phyloP scores from a whole-genome alignment of 2,329 filamentous ascomycete genomes.

The Talaromyces sp. region DNA sequence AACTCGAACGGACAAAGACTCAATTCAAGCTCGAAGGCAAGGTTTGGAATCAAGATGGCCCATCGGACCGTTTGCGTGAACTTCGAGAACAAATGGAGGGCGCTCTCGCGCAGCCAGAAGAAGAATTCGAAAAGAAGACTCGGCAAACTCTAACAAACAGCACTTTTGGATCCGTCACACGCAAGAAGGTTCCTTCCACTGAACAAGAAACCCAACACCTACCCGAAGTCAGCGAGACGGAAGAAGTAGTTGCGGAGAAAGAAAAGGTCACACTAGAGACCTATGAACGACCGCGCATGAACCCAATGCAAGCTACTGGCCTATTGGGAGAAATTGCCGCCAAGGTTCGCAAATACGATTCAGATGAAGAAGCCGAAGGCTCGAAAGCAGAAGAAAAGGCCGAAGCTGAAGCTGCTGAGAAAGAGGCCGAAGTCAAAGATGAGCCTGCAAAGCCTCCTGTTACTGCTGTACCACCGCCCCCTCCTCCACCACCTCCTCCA shows the following conservation, averaged over 20 bases:
- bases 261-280: conserved; percentile 72
- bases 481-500: conserved; percentile 22
- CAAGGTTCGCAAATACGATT: conserved; percentile 73
- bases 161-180: conserved; percentile 69
- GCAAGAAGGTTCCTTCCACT: conserved; percentile 50
- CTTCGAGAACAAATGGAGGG: conserved; percentile 93
- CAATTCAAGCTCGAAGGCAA: conserved; percentile 96
- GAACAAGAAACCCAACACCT: conserved; percentile 48
- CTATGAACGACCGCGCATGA: conserved; percentile 60
- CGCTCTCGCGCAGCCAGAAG: conserved; percentile 51
- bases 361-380: conserved; percentile 59
- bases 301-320: conserved; percentile 62
- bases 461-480: conserved; percentile 19
- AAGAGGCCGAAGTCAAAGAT: conserved; percentile 41
- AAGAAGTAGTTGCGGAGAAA: conserved; percentile 49
- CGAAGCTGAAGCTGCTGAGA: conserved; percentile 51
- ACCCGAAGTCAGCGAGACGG: conserved; percentile 46
- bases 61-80: conserved; percentile 87
- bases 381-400: conserved; percentile 18
- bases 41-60: conserved; percentile 81
- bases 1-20: conserved; percentile 94
- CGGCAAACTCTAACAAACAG: conserved; percentile 67
- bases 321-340: conserved; percentile 70
- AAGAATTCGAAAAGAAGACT: conserved; percentile 55
- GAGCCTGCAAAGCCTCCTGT: conserved; percentile 44